Base-by-base conservation (phyloP, 2,329 filamentous ascomycete genomes). In the Hypoxylon sp. region DNA sequence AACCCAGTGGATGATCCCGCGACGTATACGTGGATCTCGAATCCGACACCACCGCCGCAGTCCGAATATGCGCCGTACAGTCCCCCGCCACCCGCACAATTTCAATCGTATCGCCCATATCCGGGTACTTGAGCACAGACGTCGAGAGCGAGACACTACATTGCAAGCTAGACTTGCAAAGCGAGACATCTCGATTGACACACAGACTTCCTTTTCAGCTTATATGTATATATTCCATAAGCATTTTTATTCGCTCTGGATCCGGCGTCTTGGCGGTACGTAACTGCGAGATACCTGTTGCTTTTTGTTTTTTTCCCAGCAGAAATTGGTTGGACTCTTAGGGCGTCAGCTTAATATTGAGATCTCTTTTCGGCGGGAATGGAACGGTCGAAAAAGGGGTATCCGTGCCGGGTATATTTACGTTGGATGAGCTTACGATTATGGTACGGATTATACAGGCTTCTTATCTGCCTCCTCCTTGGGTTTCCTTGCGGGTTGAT, bases 11-110 rank as follows among this genome's bases (percentile, higher is more conserved):
- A 64, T 6, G 60, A 63, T 23, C 60, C 57, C 4, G 31, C 52
- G 20, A 57, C 51, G 3, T 64, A 64, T 26, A 64, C 61, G 4
- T 64, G 61, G 61, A 61, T 64, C 27, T 64, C 61, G 26, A 64
- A 63, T 9, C 63, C 63, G 26, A 60, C 60, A 13, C 60, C 57
- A 13, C 59, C 57, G 3, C 62, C 56, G 4, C 66, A 68, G 33
- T 63, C 65, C 9, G 56, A 65, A 9, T 71, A 71, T 17, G 65
- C 67, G 1, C 68, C 63, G 29, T 69, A 65, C 33, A 69, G 64
- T 17, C 68, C 69, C 8, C 66, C 67, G n/a, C 65, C 65, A 2
- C 67, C 69, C 3, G 48, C 62, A n/a, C 69, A 70, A 13, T 72
- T 69, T 37, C 61, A 67, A 18, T 63, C 65, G 1, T 71, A 69